Conservation (phyloP, 352 stramenopile species). For the Globisporangium yorkense region DNA sequence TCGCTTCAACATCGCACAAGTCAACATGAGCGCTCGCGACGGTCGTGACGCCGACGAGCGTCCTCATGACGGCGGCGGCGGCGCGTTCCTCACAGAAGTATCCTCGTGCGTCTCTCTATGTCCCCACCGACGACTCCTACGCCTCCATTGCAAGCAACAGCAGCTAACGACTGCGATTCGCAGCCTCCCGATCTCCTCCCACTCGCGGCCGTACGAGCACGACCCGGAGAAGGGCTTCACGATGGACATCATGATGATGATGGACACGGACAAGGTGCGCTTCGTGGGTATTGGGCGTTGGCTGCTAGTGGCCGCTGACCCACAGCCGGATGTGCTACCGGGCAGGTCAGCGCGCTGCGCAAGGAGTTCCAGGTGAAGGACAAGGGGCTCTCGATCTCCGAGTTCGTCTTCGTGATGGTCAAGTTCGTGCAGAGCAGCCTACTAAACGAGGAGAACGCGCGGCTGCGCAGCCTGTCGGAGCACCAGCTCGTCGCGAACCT, state of each 20-base stretch:
- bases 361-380: conserved; percentile 84
- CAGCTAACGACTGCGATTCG: not conserved
- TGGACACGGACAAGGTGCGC: conserved; percentile 79
- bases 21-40: not conserved
- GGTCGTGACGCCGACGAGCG: not conserved
- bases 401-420: conserved; percentile 89
- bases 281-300: not conserved
- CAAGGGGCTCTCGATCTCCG: conserved; percentile 64
- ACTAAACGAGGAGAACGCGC: conserved; percentile 53
- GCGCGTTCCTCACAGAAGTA: conserved; percentile 19
- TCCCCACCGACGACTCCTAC: too few relatives aligned
- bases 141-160: not conserved
- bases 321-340: not conserved
- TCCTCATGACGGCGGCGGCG: not conserved
- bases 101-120: conserved; percentile 3
- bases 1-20: not conserved
- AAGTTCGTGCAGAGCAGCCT: conserved; percentile 58
- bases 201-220: conserved; percentile 47
- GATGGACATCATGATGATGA: conserved; percentile 92
- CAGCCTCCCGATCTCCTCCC: conserved; percentile 5
- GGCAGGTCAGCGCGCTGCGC: conserved; percentile 63
- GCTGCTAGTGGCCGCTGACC: not conserved
- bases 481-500: conserved; percentile 79
- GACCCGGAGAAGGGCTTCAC: conserved; percentile 81
- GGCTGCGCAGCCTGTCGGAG: conserved; percentile 59